These are phyloP conservation scores for Rhododendron ferrugineum DNA, from an alignment of 148 eudicot genomes.

Conservation along the genomic window DNA sequence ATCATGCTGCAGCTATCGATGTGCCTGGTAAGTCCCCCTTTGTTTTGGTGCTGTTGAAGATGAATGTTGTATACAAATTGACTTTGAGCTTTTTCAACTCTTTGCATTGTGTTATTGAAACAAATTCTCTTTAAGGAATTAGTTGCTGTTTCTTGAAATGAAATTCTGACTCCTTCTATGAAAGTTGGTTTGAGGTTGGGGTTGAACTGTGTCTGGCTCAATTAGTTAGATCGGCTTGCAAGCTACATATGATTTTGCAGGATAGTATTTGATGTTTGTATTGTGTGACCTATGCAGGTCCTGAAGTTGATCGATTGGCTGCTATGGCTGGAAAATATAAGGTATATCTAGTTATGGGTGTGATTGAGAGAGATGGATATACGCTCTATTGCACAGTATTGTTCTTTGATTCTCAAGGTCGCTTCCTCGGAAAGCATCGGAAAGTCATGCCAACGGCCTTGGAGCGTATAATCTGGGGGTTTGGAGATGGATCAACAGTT, in stretches of 20 bases:
- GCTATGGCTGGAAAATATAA: conserved; percentile 89
- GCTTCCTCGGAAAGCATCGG: conserved; percentile 88
- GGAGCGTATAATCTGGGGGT: conserved; percentile 90
- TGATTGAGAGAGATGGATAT: conserved; percentile 90
- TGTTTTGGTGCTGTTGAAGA: background rate
- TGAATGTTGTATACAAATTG: background rate
- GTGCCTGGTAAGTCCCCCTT: conserved; percentile 58
- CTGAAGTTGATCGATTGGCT: conserved; percentile 88
- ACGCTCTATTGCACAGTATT: conserved; percentile 80
- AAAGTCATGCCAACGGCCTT: conserved; percentile 92
- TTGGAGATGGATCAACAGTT: conserved; percentile 92
- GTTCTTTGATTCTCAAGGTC: conserved; percentile 84
- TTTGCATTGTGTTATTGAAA: background rate
- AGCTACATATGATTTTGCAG: background rate
- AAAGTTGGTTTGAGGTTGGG: background rate
- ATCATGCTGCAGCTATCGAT: conserved; percentile 88
- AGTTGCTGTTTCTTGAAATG: background rate
- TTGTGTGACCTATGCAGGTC: conserved; percentile 37
- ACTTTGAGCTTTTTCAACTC: background rate
- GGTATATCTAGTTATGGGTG: conserved; percentile 81
- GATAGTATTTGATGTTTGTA: background rate
- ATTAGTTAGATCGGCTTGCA: background rate
- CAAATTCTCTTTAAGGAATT: background rate
- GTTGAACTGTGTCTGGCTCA: background rate
- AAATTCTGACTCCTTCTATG: background rate